Evolutionary conservation across 495 filamentous ascomycete species (phyloP).

Genomic region (Penicillium robsamsonii): DNA sequence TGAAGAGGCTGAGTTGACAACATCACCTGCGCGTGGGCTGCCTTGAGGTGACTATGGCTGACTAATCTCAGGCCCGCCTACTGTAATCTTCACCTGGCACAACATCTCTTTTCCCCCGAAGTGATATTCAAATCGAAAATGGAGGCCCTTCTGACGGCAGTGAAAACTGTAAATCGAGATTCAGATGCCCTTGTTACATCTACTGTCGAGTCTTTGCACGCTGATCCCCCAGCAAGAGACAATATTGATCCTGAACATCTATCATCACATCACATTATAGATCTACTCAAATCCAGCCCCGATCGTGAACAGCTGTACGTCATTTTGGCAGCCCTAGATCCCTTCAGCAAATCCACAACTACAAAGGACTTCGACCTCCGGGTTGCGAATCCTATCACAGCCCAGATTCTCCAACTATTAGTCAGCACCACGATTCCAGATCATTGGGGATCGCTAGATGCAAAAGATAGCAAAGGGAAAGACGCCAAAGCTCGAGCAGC

Average conservation of each 20-base stretch:
- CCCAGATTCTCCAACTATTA: conserved; percentile 69
- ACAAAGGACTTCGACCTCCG: conserved; percentile 55
- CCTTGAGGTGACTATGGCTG: conserved; percentile 7
- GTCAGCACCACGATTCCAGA: conserved; percentile 69
- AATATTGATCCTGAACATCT: conserved; percentile 20
- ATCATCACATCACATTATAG: conserved; percentile 59
- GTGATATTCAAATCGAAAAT: conserved; percentile 24
- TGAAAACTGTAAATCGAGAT: conserved; percentile 37
- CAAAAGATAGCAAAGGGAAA: conserved; percentile 37
- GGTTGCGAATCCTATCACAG: conserved; percentile 59
- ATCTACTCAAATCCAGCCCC: conserved; percentile 63
- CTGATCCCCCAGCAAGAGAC: conserved; percentile 12
- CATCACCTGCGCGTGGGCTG: conserved; percentile 16
- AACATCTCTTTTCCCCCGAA: conserved; percentile 7
- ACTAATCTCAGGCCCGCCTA: conserved; percentile 38
- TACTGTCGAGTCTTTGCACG: conserved; percentile 17
- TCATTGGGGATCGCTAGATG: conserved; percentile 66
- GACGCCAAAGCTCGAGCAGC: conserved; percentile 36
- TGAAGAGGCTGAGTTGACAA: conserved; percentile 18
- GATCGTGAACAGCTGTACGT: conserved; percentile 54
- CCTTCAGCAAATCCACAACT: conserved; percentile 29
- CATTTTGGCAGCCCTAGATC: conserved; percentile 54
- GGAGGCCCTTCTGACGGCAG: conserved; percentile 44
- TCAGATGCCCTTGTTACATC: conserved; percentile 20
- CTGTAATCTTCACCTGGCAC: conserved; percentile 22